A percentile compares a stretch with the other conserved stretches of the same genome.
These are phyloP conservation scores for Penicillium turbatum DNA, from an alignment of 495 filamentous ascomycete genomes.

Conservation along the genomic window DNA sequence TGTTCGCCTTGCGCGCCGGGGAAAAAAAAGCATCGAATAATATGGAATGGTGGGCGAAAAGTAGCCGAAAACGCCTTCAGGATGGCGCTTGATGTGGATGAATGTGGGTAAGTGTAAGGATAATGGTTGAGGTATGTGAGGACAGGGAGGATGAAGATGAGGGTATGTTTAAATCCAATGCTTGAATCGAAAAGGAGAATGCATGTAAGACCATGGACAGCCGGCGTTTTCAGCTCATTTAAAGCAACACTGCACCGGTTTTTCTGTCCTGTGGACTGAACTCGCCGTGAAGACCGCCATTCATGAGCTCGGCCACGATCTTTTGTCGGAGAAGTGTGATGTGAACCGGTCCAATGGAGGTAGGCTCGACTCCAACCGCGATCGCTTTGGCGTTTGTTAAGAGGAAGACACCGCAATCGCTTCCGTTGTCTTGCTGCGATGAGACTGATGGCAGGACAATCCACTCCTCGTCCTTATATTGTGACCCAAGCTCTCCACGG, in stretches of 20 bases:
- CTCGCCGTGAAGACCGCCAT: slow-evolving; percentile 56
- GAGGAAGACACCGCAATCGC: slow-evolving; percentile 79
- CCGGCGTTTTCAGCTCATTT: not conserved
- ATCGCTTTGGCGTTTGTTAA: slow-evolving; percentile 70
- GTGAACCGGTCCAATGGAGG: slow-evolving; percentile 51
- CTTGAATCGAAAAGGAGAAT: not conserved
- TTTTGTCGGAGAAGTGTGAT: slow-evolving; percentile 55
- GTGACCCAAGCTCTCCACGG: slow-evolving; percentile 49
- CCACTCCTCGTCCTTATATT: slow-evolving; percentile 63
- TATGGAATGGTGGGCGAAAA: not conserved
- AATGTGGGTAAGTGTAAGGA: not conserved
- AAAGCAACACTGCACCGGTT: slow-evolving; percentile 26
- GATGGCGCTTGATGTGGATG: not conserved
- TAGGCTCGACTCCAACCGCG: slow-evolving; percentile 59
- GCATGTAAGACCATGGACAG: not conserved
- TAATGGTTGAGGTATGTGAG: not conserved
- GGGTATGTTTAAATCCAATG: not conserved
- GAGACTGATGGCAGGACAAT: slow-evolving; percentile 37
- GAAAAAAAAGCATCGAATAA: slow-evolving; percentile 4
- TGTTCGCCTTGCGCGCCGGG: slow-evolving; percentile 19
- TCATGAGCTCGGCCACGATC: slow-evolving; percentile 66
- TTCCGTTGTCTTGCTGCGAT: slow-evolving; percentile 62
- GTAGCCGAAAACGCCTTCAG: slow-evolving; percentile 9
- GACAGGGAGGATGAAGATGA: not conserved
- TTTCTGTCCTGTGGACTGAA: slow-evolving; percentile 28